Base-by-base conservation (phyloP, 2,329 filamentous ascomycete genomes). In the Trichoderma sp. region DNA sequence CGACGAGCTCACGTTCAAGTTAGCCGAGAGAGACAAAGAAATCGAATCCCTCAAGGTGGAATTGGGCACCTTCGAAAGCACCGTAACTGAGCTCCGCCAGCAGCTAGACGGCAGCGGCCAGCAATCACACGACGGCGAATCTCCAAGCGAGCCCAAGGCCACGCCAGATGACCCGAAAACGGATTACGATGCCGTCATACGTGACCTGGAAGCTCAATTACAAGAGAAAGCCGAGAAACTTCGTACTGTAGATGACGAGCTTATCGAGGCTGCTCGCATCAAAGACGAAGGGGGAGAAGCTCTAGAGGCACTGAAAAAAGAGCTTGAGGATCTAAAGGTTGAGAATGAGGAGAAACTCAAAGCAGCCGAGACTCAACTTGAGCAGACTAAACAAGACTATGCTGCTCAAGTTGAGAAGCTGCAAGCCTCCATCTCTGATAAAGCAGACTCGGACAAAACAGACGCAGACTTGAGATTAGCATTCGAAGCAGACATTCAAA, bases 1-100 rank as follows among this genome's bases (percentile, higher is more conserved):
- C 4, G 87, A 90, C 60, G 84, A 87, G 56, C 81, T 90, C 54
- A 90, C 87, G 79, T 77, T 81, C 8, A 89, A 89, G 77, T 80
- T 90, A 26, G 81, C 82, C 5, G 83, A 86, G 37, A 87, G 86
- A 71, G 87, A 90, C 74, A 77, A 82, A 7, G 85, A 89, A 74
- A 85, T 90, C 11, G 82, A 85, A 66, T 78, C 84, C 14, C 82
- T 90, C 34, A 87, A 86, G 76, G 80, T 81, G 6, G 84, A 90
- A 73, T 83, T 90, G 59, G 79, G 83, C 68, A 78, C 83, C 10
- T 87, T 86, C 0, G 81, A 89, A 74, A 84, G 83, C 61, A 89
- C 85, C 73, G 82, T 90, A 66, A 75, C 82, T 2, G 83, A 86
- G 72, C 81, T 90, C 24, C 83, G 82, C 67, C 83, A 85, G 59